Evolutionary conservation across 805 yeast species (phyloP).

Genomic region (Starmerella roubikii): DNA sequence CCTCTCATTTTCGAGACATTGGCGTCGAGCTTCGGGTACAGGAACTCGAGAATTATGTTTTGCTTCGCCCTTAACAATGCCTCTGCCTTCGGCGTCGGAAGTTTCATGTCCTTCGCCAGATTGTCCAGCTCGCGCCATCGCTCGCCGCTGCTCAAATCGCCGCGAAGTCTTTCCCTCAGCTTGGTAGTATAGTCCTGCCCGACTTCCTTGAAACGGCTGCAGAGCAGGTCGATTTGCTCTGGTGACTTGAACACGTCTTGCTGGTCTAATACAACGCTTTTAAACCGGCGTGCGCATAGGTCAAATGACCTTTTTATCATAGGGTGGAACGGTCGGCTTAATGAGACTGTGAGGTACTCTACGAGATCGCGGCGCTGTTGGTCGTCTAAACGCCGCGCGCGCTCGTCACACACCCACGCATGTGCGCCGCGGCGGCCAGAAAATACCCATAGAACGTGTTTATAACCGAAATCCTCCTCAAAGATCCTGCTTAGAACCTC

Average conservation of each 20-base stretch:
- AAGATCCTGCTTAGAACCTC: conserved; percentile 58
- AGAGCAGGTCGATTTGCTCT: conserved; percentile 35
- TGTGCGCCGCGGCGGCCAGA: conserved; percentile 99
- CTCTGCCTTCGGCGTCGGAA: conserved; percentile 30
- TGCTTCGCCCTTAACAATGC: conserved; percentile 57
- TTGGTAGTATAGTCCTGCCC: conserved; percentile 26
- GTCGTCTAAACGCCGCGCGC: conserved; percentile 68
- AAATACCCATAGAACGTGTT: conserved; percentile 82
- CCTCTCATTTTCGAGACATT: conserved; percentile 82
- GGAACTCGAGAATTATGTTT: conserved; percentile 62
- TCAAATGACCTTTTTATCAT: conserved; percentile 60
- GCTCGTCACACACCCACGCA: conserved; percentile 87
- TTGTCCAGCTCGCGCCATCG: conserved; percentile 66
- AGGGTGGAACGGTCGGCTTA: conserved; percentile 79
- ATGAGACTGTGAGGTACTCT: conserved; percentile 63
- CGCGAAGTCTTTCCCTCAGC: conserved; percentile 35
- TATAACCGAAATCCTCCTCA: conserved; percentile 78
- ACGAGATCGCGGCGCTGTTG: conserved; percentile 61
- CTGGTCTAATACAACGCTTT: conserved; percentile 51
- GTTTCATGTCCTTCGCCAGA: conserved; percentile 27
- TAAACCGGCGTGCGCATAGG: conserved; percentile 48
- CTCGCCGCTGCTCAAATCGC: conserved; percentile 36
- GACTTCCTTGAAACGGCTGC: conserved; percentile 37
- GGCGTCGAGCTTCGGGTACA: conserved; percentile 86
- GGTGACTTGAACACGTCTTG: conserved; percentile 54